Evolutionary conservation across 208 protist genomes (phyloP).

Genomic region (Leishmania braziliensis): DNA sequence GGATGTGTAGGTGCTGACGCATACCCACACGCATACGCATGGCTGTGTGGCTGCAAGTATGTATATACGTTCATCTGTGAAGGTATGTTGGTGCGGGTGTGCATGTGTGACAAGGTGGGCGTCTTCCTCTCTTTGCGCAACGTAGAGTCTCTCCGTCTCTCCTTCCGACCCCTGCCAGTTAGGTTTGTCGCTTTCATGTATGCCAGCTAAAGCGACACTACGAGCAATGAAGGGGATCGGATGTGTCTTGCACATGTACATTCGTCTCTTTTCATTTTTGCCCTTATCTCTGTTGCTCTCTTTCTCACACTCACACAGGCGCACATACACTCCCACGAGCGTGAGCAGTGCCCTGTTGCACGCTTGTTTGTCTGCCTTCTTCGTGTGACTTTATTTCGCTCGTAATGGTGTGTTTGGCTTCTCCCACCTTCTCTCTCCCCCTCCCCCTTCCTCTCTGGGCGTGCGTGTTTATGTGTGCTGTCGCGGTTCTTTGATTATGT

Average conservation of each 20-base stretch:
- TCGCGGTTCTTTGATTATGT: background rate
- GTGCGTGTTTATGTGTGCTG: background rate
- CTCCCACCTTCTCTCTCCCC: background rate
- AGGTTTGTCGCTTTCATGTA: background rate
- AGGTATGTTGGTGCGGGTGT: background rate
- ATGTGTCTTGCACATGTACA: background rate
- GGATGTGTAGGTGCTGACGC: background rate
- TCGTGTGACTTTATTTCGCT: background rate
- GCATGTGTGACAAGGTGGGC: background rate
- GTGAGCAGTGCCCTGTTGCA: background rate
- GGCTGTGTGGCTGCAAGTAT: background rate
- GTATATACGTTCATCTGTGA: background rate
- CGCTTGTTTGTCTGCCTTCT: background rate
- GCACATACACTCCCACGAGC: background rate
- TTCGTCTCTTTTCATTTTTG: background rate
- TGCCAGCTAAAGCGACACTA: background rate
- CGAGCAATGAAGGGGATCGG: background rate
- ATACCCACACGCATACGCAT: background rate
- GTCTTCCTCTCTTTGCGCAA: background rate
- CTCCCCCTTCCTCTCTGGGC: background rate
- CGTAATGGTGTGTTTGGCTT: background rate
- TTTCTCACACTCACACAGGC: background rate
- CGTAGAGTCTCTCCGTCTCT: background rate
- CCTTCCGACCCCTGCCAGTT: background rate
- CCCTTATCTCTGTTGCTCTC: background rate